Conservation (phyloP, 2,329 filamentous ascomycete species). For the Drechmeria coniospora region DNA sequence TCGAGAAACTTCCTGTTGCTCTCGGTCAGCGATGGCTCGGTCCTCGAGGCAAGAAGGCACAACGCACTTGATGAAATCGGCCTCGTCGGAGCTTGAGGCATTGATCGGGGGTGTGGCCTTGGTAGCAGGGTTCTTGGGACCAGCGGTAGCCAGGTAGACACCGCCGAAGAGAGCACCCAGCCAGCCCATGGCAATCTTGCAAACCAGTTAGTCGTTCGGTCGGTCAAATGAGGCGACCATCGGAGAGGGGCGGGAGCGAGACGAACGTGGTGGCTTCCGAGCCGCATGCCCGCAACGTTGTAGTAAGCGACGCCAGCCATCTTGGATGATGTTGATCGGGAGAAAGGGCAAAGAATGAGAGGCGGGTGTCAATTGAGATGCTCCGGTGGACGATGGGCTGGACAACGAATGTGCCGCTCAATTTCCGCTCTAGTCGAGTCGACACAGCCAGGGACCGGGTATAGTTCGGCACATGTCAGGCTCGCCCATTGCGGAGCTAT, state of each 20-base stretch:
- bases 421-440: conserved; percentile 7
- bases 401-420: conserved; percentile 5
- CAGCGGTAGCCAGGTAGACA: conserved; percentile 25
- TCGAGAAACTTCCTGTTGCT: conserved; percentile 22
- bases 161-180: conserved; percentile 36
- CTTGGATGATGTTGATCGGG: conserved; percentile 10
- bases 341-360: conserved; percentile 14
- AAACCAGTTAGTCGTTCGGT: neutral
- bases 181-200: conserved; percentile 41
- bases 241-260: conserved; percentile 5
- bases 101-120: conserved; percentile 41
- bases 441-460: conserved; percentile 9
- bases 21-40: conserved; percentile 10
- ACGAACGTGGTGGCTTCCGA: conserved; percentile 47
- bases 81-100: conserved; percentile 45
- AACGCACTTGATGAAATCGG: conserved; percentile 49
- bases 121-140: conserved; percentile 29
- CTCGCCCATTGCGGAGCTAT: too few species aligned
- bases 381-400: conserved; percentile 8
- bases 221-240: neutral
- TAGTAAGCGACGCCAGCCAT: conserved; percentile 30
- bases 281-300: conserved; percentile 40
- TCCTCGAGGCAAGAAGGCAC: conserved; percentile 8
- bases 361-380: conserved; percentile 14
- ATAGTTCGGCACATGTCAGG: conserved; percentile 17